Evolutionary conservation across 2,329 filamentous ascomycete genomes (phyloP), one percentile per base, ranked within the genome.

Genomic region (Aspergillus alliaceus): DNA sequence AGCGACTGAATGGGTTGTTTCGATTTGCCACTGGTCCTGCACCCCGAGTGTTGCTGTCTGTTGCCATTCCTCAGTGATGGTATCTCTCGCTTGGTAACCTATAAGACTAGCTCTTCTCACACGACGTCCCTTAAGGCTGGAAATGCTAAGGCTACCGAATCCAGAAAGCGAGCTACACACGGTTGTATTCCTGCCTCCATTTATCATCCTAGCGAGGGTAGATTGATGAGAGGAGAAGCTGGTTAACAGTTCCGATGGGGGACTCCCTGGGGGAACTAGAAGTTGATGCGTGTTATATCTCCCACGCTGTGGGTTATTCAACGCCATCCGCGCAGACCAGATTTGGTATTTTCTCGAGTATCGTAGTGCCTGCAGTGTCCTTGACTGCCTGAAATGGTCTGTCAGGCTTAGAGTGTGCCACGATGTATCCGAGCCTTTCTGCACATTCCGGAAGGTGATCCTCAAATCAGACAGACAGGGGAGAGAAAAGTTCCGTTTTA

Each of bases 301-400:
- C 6, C 51, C 51, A 39, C 32, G 59, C 44, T 55, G 59, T 15
- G 51, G 61, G 14, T 66, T 58, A 18, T 69, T 66, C 6, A 75
- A 44, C 54, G 75, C 69, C 72, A 78, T 73, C 24, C 65, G 63
- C 25, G 75, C 69, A 24, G 72, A 72, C 75, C 74, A 77, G 27
- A 63, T 59, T 52, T 69, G 68, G 54, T 74, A 72, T 49, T 62
- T 75, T 18, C 66, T 65, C 12, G 64, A 59, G 32, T 58, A 22
- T 42, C 42, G 27, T 32, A 54, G 31, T 32, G 4, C 20, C 18
- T 15, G 44, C 20, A 25, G 29, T 1, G 25, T n/a, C 14, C 6
- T 51, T 35, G 20, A 15, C 11, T 46, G 27, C 18, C 1, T 6
- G 18, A 37, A 4, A 14, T 12, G 18, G 9, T 22, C 3, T 7